Evolutionary conservation across 108 stramenopile genomes (phyloP), one percentile per base, ranked within the genome.

Genomic region (Ochromonas danica): DNA sequence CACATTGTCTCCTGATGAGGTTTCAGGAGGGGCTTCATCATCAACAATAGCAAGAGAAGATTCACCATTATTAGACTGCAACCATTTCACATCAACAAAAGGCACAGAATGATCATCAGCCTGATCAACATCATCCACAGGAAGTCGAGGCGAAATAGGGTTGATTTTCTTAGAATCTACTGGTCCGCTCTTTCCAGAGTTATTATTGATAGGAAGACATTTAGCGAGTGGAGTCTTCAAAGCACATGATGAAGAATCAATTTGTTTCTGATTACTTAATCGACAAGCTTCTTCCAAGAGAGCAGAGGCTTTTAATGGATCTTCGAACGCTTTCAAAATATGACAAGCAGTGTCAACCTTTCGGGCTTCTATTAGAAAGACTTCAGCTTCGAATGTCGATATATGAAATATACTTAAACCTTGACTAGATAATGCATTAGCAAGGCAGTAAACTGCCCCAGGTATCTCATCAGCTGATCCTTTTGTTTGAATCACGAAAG

Each of bases 361-460:
- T 3, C 10, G 62, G n/a, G 22, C 62, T 40, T 79, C 61, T 2
- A 79, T 65, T 33, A 79, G 39, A n/a, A 79, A 51, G 33, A 79
- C 41, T 65, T 79, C 79, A 35, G 79, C 35, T 1, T 65, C 65
- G 39, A 67, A 79, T 0, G 79, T 79, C 30, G 38, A 40, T 28
- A 67, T 39, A 65, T 79, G 79, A 0, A 79, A 65, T 25, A 79
- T 79, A 38, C 61, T 62, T 0, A 79, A 33, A 14, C 63, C 63
- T 31, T 22, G 14, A 14, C 10, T 31, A 28, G 63, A 67, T 33
- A 67, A 33, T 28, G 33, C 25, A 67, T 67, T 36, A 6, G 63
- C 63, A 35, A 67, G 35, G 25, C 17, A 67, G 25, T 35, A 67
- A 28, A 67, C 63, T 36, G 35, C 35, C 3, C 63, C 63, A 33